A percentile compares a stretch with the other conserved stretches of the same genome.
Evolutionary conservation across 2,329 filamentous ascomycete species (phyloP).

Genomic region (Fusarium compactum): DNA sequence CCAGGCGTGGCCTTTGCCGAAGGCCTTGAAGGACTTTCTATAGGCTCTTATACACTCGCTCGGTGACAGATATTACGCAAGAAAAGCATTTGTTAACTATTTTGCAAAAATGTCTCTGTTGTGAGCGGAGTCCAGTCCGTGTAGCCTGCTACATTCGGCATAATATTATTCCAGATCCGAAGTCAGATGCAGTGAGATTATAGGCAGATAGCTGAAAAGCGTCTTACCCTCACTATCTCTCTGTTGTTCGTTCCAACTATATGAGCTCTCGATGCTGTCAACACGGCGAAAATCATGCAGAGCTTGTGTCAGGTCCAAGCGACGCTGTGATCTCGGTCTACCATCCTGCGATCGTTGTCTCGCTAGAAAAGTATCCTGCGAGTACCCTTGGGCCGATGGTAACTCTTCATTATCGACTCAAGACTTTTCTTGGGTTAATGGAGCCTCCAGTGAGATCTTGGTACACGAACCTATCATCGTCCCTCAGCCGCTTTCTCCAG

Average conservation of each 20-base stretch:
- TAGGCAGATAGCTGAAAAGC: neutral
- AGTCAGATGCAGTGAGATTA: neutral
- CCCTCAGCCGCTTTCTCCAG: neutral
- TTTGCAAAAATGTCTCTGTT: no score
- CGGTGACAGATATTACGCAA: no score
- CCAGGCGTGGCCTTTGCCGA: slow-evolving; percentile 38
- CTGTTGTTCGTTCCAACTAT: no score
- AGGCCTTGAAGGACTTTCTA: neutral
- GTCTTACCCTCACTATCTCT: no score
- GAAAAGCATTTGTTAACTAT: no score
- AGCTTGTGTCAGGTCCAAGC: neutral
- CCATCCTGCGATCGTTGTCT: slow-evolving; percentile 3
- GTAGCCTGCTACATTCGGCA: no score
- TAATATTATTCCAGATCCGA: no score
- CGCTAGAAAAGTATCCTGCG: neutral
- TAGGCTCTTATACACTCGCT: rapidly evolving
- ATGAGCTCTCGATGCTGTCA: neutral
- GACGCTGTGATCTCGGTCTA: neutral
- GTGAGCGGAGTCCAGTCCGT: no score
- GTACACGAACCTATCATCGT: rapidly evolving
- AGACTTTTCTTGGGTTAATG: neutral
- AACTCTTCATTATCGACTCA: neutral
- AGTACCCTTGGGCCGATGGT: neutral
- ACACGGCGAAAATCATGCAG: slow-evolving; percentile 4
- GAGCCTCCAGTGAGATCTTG: neutral